Evolutionary conservation across 2,329 filamentous ascomycete species (phyloP), one percentile per base, ranked within the genome.

Genomic region (Ilyonectria destructans): DNA sequence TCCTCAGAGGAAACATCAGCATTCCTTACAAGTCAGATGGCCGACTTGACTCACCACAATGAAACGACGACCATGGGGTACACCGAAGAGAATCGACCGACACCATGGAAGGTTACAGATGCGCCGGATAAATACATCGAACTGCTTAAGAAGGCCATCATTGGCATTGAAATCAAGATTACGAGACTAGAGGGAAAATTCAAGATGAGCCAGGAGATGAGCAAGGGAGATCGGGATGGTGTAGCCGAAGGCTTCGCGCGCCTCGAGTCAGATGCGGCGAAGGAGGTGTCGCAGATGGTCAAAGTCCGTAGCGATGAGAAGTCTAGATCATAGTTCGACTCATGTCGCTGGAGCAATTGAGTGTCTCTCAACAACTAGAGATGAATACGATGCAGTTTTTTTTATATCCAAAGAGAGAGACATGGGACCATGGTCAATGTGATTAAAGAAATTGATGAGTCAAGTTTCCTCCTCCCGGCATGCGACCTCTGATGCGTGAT

Each of bases 141-240:
- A 9, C 71, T 91, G 12, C 71, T 90, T 75, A 86, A 85, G 77
- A 90, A 87, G 80, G 83, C 79, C 46, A 89, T 91, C 52, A 84
- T 91, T 37, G 89, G 89, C 82, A 85, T 1, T 75, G 83, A 8
- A 76, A 31, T 33, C 31, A 33, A 7, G 7, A 33, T 33, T 33
- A 10, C 6, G 10, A 7, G 31, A 10, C 10, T 91, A 37, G 85
- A 86, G 56, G 89, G 89, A 10, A 91, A 90, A 80, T 90, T 87
- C 71, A 91, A 92, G 81, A 90, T 91, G 89, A 91, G 87, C 69
- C 90, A 91, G 79, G 89, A 91, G 74, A 82, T 85, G 82, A 62
- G 75, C 0, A 73, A 77, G 3, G 88, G 83, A 0, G 90, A 91
- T 74, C 76, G 84, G 0, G 78, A 86, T 19, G 90, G 90, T 1